Evolutionary conservation across 164 flowering plant species (phyloP), one percentile per base, ranked within the genome.

Genomic region (Protea cynaroides): DNA sequence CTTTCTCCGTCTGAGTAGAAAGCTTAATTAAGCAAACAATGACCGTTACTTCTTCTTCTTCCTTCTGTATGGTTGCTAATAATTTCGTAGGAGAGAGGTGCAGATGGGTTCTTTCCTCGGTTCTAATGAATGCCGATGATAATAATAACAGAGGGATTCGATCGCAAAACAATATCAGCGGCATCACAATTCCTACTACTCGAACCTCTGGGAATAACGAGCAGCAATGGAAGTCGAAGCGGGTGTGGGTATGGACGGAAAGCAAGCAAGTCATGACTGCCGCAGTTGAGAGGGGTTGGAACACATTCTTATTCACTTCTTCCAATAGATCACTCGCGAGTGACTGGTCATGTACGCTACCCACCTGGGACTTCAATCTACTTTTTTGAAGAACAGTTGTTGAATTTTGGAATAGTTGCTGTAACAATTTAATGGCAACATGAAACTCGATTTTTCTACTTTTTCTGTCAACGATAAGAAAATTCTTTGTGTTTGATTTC

Each of bases 171-270:
- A 56, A 25, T 50, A 29, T 29, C 34, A 61, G 50, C 24, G 4
- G 55, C 21, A 34, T 43, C 17, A 50, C 54, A 24, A 73, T 76
- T 76, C 51, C 68, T 65, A 61, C 69, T 59, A 22, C 54, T 58
- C 62, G 67, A 43, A 63, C 58, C n/a, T 50, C 63, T 14, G 71
- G 59, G 68, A 58, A 25, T 56, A 25, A 58, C 25, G 50, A 70
- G 38, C 63, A 64, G 56, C 54, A 69, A 5, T 29, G 4, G 34
- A 29, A 29, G 34, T 29, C 34, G 51, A 92, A 89, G 80, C 63
- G 66, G 63, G 98, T 88, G 4, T 89, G 98, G 98, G 75, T 92
- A 62, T 89, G 98, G 98, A 92, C 92, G 0, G 82, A 86, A 65
- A 86, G 71, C 78, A 83, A 86, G 75, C 70, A 83, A 69, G 95